phyloP scores from a whole-genome alignment of 2,329 filamentous ascomycete species.

The Elsinoe fawcettii region DNA sequence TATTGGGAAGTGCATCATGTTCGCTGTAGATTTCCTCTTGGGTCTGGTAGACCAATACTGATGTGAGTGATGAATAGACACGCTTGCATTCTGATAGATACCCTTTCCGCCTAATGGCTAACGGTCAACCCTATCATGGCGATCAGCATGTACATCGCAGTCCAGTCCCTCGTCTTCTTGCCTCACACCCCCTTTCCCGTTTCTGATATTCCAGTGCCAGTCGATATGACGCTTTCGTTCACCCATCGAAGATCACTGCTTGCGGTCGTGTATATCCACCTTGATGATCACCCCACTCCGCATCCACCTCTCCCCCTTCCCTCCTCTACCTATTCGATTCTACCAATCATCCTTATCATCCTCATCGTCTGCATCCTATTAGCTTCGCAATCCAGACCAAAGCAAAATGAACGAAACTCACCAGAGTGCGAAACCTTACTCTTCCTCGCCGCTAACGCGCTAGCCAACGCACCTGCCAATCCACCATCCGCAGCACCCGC shows the following conservation, averaged over 20 bases:
- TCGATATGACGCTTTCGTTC: no score
- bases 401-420: slow-evolving; percentile 49
- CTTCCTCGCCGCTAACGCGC: slow-evolving; percentile 78
- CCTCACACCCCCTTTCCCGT: no score
- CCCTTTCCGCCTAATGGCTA: neutral
- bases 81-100: neutral
- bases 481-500: slow-evolving; percentile 39
- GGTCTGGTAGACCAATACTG: no score
- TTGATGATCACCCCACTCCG: neutral
- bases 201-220: no score
- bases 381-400: slow-evolving; percentile 20
- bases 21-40: no score
- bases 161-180: no score
- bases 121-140: neutral
- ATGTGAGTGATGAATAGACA: neutral
- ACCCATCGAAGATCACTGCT: neutral
- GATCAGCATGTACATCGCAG: no score
- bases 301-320: neutral
- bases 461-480: slow-evolving; percentile 56
- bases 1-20: no score
- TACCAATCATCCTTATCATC: slow-evolving; percentile 69
- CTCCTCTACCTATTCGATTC: neutral
- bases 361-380: slow-evolving; percentile 58
- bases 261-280: neutral
- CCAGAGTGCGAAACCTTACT: slow-evolving; percentile 91